A percentile compares a stretch with the other conserved stretches of the same genome.
Evolutionary conservation across 2,329 filamentous ascomycete genomes (phyloP).

Genomic region (Trichophyton simii): DNA sequence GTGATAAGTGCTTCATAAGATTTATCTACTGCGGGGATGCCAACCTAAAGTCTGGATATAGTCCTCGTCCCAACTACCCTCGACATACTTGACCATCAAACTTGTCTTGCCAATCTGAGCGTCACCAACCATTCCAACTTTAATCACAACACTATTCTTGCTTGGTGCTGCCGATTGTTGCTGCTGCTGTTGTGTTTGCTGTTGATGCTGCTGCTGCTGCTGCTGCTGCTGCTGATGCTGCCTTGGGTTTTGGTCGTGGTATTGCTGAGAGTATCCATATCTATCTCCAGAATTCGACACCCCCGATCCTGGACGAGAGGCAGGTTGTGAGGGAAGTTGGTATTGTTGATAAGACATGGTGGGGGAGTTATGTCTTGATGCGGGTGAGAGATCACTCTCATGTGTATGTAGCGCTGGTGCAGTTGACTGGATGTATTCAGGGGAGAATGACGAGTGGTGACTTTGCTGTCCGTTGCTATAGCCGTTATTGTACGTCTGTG

Average conservation of each 20-base stretch:
- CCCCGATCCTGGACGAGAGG: constrained; percentile 39
- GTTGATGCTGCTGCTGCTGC: constrained; percentile 12
- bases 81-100: constrained; percentile 98
- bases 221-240: constrained; percentile 31
- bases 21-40: constrained; percentile 12
- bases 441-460: constrained; percentile 38
- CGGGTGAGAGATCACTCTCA: constrained; percentile 33
- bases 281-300: constrained; percentile 34
- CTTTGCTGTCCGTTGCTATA: constrained; percentile 36
- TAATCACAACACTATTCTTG: constrained; percentile 74
- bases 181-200: constrained; percentile 23
- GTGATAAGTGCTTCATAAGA: neutral
- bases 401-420: constrained; percentile 34
- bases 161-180: constrained; percentile 25
- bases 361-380: constrained; percentile 30
- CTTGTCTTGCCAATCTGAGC: constrained; percentile 99
- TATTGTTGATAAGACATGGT: constrained; percentile 30
- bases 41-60: constrained; percentile 92
- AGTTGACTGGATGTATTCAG: constrained; percentile 28
- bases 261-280: constrained; percentile 37
- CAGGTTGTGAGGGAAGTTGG: constrained; percentile 23
- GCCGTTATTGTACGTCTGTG: constrained; percentile 22
- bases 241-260: constrained; percentile 37
- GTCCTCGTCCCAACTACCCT: constrained; percentile 98
- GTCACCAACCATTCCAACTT: constrained; percentile 98